These are phyloP conservation scores for Nematodospora valgi DNA, from an alignment of 805 yeast species.

Conservation along the genomic window DNA sequence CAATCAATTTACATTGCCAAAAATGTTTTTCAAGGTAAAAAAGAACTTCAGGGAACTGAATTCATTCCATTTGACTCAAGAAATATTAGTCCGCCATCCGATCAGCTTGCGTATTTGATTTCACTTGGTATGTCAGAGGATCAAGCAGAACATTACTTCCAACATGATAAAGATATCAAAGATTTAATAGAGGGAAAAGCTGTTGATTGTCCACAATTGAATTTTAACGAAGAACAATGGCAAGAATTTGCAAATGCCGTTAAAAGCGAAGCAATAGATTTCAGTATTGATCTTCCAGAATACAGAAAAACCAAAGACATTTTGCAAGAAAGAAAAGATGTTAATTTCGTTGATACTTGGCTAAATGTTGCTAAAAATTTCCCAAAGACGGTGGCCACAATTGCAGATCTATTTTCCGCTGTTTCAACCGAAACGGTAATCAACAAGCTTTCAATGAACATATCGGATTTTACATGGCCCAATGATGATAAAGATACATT, in stretches of 20 bases:
- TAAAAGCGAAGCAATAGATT: conserved; percentile 11
- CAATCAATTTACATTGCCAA: conserved; percentile 44
- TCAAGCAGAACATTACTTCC: conserved; percentile 27
- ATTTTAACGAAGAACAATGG: conserved; percentile 15
- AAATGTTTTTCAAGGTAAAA: conserved; percentile 35
- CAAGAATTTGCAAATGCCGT: conserved; percentile 10
- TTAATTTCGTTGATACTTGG: conserved; percentile 13
- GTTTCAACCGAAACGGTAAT: conserved; percentile 1
- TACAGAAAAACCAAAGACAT: conserved; percentile 10
- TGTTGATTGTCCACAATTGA: conserved; percentile 17
- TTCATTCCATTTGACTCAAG: conserved; percentile 30
- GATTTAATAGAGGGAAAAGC: conserved; percentile 8
- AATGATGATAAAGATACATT: neutral
- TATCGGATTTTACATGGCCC: conserved; percentile 2
- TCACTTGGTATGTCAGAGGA: conserved; percentile 20
- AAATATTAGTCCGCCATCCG: conserved; percentile 39
- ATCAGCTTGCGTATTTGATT: conserved; percentile 23
- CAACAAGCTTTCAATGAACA: neutral
- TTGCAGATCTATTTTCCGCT: conserved; percentile 18
- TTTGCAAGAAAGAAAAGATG: conserved; percentile 8
- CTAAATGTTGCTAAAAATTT: conserved; percentile 16
- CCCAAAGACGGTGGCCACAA: conserved; percentile 16
- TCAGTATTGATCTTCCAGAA: conserved; percentile 9
- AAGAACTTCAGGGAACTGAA: conserved; percentile 31
- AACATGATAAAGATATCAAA: conserved; percentile 17